Evolutionary conservation across 2,329 filamentous ascomycete genomes (phyloP).

Genomic region (Apiospora rasikravindrae): DNA sequence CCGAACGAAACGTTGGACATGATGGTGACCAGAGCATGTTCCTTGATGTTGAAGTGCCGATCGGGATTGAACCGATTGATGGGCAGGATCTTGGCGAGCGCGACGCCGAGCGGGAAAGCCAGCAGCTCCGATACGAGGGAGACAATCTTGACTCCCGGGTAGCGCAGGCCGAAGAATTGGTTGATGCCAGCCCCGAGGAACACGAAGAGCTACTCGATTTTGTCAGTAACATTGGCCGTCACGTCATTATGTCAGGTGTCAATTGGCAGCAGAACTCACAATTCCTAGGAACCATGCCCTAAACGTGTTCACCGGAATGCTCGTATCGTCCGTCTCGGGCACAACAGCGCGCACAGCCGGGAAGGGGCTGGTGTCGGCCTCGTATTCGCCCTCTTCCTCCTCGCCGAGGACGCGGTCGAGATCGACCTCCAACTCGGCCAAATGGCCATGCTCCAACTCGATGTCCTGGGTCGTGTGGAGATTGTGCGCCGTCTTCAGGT

Average conservation of each 20-base stretch:
- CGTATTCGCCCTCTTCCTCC: slow-evolving; percentile 38
- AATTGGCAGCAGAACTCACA: slow-evolving; percentile 29
- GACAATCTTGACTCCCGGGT: slow-evolving; percentile 51
- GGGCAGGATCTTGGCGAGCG: slow-evolving; percentile 45
- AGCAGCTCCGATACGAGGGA: slow-evolving; percentile 51
- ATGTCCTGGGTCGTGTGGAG: slow-evolving; percentile 25
- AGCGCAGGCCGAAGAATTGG: slow-evolving; percentile 53
- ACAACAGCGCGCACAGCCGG: slow-evolving; percentile 52
- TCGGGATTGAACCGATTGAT: slow-evolving; percentile 48
- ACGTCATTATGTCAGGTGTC: too few relatives aligned
- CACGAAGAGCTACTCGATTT: slow-evolving; percentile 42
- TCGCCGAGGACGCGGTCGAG: slow-evolving; percentile 32
- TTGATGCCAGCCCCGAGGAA: slow-evolving; percentile 53
- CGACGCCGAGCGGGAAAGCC: slow-evolving; percentile 48
- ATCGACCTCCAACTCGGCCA: slow-evolving; percentile 40
- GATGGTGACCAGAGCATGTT: slow-evolving; percentile 51
- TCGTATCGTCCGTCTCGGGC: slow-evolving; percentile 45
- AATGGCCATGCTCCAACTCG: slow-evolving; percentile 35
- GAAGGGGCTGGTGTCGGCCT: slow-evolving; percentile 40
- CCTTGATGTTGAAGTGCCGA: slow-evolving; percentile 51
- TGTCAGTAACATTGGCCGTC: slow-evolving; percentile 17
- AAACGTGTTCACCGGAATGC: slow-evolving; percentile 50
- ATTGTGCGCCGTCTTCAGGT: slow-evolving; percentile 26
- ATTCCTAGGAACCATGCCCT: slow-evolving; percentile 50
- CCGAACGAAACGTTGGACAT: slow-evolving; percentile 56